These are phyloP conservation scores for Avicennia marina DNA, from an alignment of 257 asterid genomes.

Conservation along the genomic window DNA sequence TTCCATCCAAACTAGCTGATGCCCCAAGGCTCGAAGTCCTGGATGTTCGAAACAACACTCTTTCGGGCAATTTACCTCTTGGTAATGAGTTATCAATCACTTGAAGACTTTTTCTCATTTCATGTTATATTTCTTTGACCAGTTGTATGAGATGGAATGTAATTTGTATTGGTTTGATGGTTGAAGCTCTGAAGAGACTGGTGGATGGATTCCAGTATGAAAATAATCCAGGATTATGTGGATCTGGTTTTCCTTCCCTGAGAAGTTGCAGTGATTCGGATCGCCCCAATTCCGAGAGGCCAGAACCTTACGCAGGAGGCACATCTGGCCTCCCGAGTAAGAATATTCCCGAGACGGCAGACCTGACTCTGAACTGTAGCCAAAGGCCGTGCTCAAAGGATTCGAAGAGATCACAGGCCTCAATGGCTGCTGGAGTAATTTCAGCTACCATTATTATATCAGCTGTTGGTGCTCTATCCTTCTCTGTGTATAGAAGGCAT, in stretches of 20 bases:
- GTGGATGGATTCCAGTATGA: constrained; percentile 62
- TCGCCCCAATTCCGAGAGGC: constrained; percentile 36
- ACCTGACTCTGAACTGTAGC: constrained; percentile 63
- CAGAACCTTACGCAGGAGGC: constrained; percentile 62
- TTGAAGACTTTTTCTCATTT: no score
- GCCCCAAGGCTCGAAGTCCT: constrained; percentile 70
- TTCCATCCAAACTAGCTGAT: constrained; percentile 79
- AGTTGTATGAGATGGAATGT: neutral
- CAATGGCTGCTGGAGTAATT: constrained; percentile 54
- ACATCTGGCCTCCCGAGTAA: constrained; percentile 38
- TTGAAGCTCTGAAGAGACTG: constrained; percentile 79
- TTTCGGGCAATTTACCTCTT: constrained; percentile 92
- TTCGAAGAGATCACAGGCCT: constrained; percentile 53
- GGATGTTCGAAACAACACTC: constrained; percentile 68
- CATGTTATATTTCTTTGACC: constrained; percentile 1
- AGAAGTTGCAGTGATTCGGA: constrained; percentile 44
- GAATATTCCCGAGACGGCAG: constrained; percentile 80
- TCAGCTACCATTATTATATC: constrained; percentile 39
- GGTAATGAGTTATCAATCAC: constrained; percentile 46
- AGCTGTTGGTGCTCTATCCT: constrained; percentile 36
- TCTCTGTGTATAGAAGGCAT: constrained; percentile 44
- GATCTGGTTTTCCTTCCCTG: constrained; percentile 59
- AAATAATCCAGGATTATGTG: constrained; percentile 77
- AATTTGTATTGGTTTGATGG: constrained; percentile 16
- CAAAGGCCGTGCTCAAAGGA: constrained; percentile 44